Conservation (phyloP, 345 rosid genomes). For the Citrus mangshanensis region DNA sequence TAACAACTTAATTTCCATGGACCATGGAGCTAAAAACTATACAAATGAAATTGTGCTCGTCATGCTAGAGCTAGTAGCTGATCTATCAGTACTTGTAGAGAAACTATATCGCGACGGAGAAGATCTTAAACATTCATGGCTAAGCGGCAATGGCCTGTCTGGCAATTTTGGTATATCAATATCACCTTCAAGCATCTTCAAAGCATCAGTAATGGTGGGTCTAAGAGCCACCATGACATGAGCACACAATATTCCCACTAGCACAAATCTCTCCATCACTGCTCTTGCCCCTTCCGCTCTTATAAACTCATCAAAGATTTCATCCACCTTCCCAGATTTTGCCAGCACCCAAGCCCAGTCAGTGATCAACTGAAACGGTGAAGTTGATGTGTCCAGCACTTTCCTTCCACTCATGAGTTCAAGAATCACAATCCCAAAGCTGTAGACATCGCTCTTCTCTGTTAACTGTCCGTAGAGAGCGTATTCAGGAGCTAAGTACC, state of each 20-base stretch:
- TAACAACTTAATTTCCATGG: not conserved
- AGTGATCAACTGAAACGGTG: constrained; percentile 39
- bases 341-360: constrained; percentile 61
- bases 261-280: constrained; percentile 60
- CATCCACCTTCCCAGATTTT: constrained; percentile 36
- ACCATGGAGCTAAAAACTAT: not conserved
- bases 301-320: constrained; percentile 38
- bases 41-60: not conserved
- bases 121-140: constrained; percentile 42
- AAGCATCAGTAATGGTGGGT: constrained; percentile 54
- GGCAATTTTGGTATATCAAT: constrained; percentile 59
- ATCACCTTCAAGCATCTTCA: constrained; percentile 61
- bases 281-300: constrained; percentile 42
- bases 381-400: constrained; percentile 41
- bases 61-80: constrained; percentile 19
- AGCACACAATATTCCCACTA: constrained; percentile 61
- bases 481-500: constrained; percentile 58
- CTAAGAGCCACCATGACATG: constrained; percentile 59
- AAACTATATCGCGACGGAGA: constrained; percentile 17
- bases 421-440: constrained; percentile 55
- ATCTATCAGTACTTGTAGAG: constrained; percentile 13
- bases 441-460: constrained; percentile 61
- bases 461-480: constrained; percentile 61
- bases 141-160: constrained; percentile 57
- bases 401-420: constrained; percentile 57